Conservation (phyloP, 2,329 filamentous ascomycete species). For the Colletotrichum simmondsii region DNA sequence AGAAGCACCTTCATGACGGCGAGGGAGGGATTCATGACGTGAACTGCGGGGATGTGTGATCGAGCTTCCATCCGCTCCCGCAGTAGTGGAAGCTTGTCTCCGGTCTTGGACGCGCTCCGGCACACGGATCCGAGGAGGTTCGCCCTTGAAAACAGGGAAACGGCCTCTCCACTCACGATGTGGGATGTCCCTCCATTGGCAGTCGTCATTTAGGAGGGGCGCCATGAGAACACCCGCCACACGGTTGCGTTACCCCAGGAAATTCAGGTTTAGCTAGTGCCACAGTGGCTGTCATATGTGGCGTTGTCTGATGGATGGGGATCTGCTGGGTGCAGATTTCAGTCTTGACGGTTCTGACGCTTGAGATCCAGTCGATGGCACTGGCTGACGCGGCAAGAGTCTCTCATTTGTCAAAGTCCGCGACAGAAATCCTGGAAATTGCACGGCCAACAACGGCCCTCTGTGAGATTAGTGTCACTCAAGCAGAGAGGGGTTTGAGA, state of each 20-base stretch:
- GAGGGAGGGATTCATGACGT: constrained; percentile 34
- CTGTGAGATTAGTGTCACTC: background rate
- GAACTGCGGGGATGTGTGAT: constrained; percentile 14
- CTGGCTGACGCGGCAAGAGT: constrained; percentile 18
- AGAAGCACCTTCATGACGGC: constrained; percentile 24
- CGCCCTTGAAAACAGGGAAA: constrained; percentile 32
- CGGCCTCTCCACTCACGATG: constrained; percentile 16
- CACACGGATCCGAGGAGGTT: constrained; percentile 31
- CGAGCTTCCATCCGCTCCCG: constrained; percentile 4
- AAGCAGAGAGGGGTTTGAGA: background rate
- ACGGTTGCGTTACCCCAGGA: constrained; percentile 14
- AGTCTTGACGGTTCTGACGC: background rate
- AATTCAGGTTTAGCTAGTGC: constrained; percentile 16
- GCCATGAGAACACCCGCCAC: constrained; percentile 13
- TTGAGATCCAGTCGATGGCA: background rate
- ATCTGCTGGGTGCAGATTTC: background rate
- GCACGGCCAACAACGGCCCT: background rate
- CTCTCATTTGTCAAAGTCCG: background rate
- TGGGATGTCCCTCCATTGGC: constrained; percentile 20
- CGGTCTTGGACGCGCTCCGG: constrained; percentile 5
- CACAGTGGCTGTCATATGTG: constrained; percentile 25
- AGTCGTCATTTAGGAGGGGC: constrained; percentile 27
- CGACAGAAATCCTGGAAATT: background rate
- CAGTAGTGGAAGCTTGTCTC: constrained; percentile 22
- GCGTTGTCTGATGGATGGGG: constrained; percentile 6